These are phyloP conservation scores for Phanerochaete sordida DNA, from an alignment of 768 basidiomycete species.

Conservation along the genomic window DNA sequence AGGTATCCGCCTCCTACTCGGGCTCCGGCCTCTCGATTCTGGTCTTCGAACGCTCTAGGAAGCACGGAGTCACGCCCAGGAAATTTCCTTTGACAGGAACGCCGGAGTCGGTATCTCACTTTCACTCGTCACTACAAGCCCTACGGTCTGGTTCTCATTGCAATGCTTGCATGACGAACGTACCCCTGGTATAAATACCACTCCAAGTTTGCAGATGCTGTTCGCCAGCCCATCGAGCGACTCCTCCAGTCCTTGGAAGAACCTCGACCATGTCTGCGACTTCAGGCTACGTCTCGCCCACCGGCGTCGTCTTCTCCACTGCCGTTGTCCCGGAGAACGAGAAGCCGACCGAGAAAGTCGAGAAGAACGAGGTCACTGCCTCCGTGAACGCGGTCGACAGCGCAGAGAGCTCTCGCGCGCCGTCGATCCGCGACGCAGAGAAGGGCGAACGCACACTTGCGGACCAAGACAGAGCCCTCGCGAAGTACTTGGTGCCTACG, in stretches of 20 bases:
- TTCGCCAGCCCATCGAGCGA: neutral
- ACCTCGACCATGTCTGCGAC: conserved; percentile 2
- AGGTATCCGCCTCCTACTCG: neutral
- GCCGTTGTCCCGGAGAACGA: neutral
- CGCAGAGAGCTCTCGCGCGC: conserved; percentile 1
- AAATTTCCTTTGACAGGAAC: neutral
- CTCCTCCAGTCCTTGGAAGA: neutral
- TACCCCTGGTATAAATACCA: neutral
- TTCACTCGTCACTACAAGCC: neutral
- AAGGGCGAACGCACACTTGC: conserved; percentile 7
- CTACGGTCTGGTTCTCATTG: neutral
- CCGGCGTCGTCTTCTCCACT: conserved; percentile 5
- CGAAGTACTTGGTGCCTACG: conserved; percentile 9
- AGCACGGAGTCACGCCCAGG: neutral
- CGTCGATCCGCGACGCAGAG: conserved; percentile 11
- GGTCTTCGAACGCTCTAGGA: neutral
- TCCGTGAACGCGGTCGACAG: conserved; percentile 1
- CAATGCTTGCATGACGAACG: neutral
- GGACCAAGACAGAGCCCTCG: conserved; percentile 7
- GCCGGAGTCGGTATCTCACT: neutral
- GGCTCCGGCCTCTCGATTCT: neutral
- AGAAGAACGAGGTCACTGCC: neutral
- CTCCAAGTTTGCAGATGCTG: neutral
- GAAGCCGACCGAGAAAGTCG: neutral
- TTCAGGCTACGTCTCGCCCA: neutral